Conservation (phyloP, 2,329 filamentous ascomycete genomes). For the Penicillium sp. region DNA sequence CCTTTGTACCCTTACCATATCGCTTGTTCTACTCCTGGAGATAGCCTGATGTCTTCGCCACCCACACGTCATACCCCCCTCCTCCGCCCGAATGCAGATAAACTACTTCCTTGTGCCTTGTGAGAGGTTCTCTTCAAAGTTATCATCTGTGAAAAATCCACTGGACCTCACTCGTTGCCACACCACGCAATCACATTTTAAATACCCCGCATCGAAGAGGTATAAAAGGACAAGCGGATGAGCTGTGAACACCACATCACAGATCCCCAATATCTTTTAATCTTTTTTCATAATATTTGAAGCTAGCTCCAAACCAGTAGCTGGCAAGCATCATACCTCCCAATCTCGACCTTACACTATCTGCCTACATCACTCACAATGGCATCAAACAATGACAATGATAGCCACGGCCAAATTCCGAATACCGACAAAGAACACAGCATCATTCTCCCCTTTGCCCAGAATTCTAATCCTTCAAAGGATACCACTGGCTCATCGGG, state of each 20-base stretch:
- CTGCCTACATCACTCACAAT: not conserved
- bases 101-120: not conserved
- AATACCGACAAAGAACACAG: conserved; percentile 12
- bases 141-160: not conserved
- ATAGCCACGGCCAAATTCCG: conserved; percentile 6
- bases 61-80: conserved; percentile 5
- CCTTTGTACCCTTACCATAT: not conserved
- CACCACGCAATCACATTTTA: not conserved
- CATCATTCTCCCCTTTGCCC: not conserved
- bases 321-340: not conserved
- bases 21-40: not conserved
- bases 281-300: not conserved
- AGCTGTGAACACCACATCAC: not conserved
- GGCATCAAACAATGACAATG: not conserved
- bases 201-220: not conserved
- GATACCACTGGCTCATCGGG: not conserved
- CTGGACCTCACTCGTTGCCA: not conserved
- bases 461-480: not conserved
- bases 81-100: not conserved
- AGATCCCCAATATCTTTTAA: not conserved
- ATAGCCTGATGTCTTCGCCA: conserved; percentile 6
- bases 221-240: not conserved
- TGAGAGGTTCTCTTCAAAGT: not conserved
- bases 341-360: not conserved
- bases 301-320: not conserved